Base-by-base conservation (phyloP, 495 filamentous ascomycete species). In the Aspergillus olivimuriae region DNA sequence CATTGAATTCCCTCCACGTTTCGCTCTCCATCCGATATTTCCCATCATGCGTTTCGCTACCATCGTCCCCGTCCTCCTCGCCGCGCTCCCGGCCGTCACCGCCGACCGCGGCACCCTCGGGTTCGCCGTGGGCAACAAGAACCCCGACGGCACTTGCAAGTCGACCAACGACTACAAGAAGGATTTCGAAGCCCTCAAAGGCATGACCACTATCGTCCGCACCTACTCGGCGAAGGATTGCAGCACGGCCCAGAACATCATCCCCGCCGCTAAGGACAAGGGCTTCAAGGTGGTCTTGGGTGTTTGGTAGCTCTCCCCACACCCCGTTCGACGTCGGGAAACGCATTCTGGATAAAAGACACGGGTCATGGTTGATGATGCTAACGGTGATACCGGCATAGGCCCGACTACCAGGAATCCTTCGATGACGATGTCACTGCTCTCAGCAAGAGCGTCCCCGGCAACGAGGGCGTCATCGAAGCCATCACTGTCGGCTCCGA, bases 401-500 rank as follows among this genome's bases (percentile, higher is more conserved):
- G 84, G 83, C 77, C 84, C 42, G 84, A 85, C 55, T 77, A 72
- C 34, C 74, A 84, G 34, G 70, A 75, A 15, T 78, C 81, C 41
- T 87, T 81, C 70, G 53, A 70, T 20, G 61, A 69, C 23, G 86
- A 87, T 58, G 79, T 76, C 54, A 60, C 63, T 3, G 78, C 83
- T 11, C 64, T 87, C 16, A 68, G 70, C 48, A 69, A 75, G 44
- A 64, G 61, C 18, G 59, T 82, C 30, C 68, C 66, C 10, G 59
- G 67, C 46, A 71, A 80, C 60, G 66, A 68, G 50, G 74, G 78
- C 47, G 65, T 74, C 28, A 72, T 91, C 49, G 78, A 84, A 58
- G 85, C 80, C 43, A 77, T 88, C 51, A 91, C 86, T 9, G 84
- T 89, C 39, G 86, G 86, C 22, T 87, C 82, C 16, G 86, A 91